Evolutionary conservation across 2,329 filamentous ascomycete genomes (phyloP).

Genomic region (Teratosphaeria gauchensis): DNA sequence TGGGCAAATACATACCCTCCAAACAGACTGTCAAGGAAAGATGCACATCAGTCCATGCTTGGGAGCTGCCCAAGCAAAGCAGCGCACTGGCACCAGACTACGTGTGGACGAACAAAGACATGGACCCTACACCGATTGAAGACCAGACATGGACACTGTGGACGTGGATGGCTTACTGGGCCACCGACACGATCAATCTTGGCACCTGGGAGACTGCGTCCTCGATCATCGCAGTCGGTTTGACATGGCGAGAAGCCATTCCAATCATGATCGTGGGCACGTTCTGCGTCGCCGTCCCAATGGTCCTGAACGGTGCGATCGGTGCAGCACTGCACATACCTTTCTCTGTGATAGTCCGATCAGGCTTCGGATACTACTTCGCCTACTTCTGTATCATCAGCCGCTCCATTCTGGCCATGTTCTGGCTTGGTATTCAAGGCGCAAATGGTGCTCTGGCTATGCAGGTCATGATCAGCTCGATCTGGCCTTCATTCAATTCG

Average conservation of each 20-base stretch:
- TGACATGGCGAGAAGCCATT: conserved; percentile 47
- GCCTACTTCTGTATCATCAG: conserved; percentile 13
- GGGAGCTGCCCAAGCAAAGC: conserved; percentile 41
- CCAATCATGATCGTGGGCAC: conserved; percentile 42
- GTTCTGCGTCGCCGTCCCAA: conserved; percentile 42
- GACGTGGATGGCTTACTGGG: conserved; percentile 35
- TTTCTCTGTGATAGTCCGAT: conserved; percentile 28
- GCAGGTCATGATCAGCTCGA: conserved; percentile 14
- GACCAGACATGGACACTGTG: conserved; percentile 26
- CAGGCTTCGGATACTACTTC: conserved; percentile 13
- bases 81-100: conserved; percentile 38
- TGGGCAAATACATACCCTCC: conserved; percentile 26
- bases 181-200: conserved; percentile 31
- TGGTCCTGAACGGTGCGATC: conserved; percentile 32
- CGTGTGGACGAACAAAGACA: conserved; percentile 27
- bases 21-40: conserved; percentile 30
- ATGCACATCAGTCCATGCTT: conserved; percentile 33
- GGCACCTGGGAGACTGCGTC: conserved; percentile 30
- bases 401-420: conserved; percentile 15
- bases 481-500: conserved; percentile 32
- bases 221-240: conserved; percentile 41
- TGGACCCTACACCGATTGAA: conserved; percentile 24
- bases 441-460: conserved; percentile 11
- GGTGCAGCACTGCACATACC: conserved; percentile 40
- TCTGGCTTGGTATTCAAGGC: conserved; percentile 18